Base-by-base conservation (phyloP, 306 rosid species). In the Cucumis melo region DNA sequence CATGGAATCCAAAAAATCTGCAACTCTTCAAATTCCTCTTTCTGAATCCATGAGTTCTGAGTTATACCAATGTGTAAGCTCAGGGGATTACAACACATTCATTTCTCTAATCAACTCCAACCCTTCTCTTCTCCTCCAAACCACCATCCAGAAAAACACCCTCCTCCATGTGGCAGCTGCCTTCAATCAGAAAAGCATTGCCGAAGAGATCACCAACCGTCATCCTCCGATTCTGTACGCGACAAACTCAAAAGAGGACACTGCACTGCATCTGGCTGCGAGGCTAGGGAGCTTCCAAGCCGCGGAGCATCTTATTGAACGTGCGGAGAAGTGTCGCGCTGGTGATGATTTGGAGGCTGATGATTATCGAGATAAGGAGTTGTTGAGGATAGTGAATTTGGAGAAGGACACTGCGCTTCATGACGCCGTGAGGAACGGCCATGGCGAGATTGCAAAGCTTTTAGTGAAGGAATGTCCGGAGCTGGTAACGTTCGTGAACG, bases 381-480 rank as follows among this genome's bases (percentile, higher is more conserved):
- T 66, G 73, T 2, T 66, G 54, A 39, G 5, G 32, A 66, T 41
- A 34, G 73, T 39, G 73, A 66, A 66, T 41, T 11, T 1, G 11
- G 53, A 39, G 53, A 41, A 66, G 54, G 73, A 41, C 19, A 66
- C 73, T 10, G 73, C 32, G 10, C 73, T 66, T 41, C 73, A 41
- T 10, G 73, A 66, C 29, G 73, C 73, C 32, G 73, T 66, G 32
- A 66, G 73, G 73, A 66, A 66, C 7, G 54, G 73, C 34, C 54
- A 41, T 12, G 19, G 54, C 0, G 53, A n/a, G 73, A 21, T 66
- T 2, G 73, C 17, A 11, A 41, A 39, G 73, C 73, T 66, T 66
- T 17, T 66, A 19, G 73, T 66, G 73, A 41, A 66, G 73, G 32
- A 66, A 39, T 20, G 73, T 20, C 73, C 73, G 54, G 73, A 66